Percentiles rank a stretch among this genome's conserved stretches.
Evolutionary conservation across 176 grass and related monocot species (phyloP).

Genomic region (Paspalum vaginatum): DNA sequence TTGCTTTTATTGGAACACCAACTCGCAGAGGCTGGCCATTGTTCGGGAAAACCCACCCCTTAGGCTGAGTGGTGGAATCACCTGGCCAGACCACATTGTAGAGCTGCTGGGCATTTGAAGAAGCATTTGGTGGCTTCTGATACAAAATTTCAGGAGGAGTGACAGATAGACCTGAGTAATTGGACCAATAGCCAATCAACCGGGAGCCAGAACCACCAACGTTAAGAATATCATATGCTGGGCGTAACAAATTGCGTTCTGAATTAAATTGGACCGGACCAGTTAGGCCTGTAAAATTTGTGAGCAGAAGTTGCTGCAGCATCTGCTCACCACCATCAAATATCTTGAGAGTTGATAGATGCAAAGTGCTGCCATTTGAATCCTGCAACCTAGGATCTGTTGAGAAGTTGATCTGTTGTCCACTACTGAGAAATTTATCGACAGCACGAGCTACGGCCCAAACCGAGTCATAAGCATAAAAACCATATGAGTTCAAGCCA

Average conservation of each 20-base stretch:
- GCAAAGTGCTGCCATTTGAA: slow-evolving; percentile 60
- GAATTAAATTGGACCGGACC: slow-evolving; percentile 65
- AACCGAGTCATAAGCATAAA: slow-evolving; percentile 90
- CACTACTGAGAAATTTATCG: slow-evolving; percentile 56
- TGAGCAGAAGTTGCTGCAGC: slow-evolving; percentile 67
- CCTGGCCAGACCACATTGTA: slow-evolving; percentile 72
- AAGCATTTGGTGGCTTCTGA: slow-evolving; percentile 56
- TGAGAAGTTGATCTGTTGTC: slow-evolving; percentile 61
- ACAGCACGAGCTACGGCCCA: slow-evolving; percentile 75
- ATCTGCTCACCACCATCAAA: slow-evolving; percentile 73
- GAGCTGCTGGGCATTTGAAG: slow-evolving; percentile 45
- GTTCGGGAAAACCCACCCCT: slow-evolving; percentile 86
- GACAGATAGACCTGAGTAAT: slow-evolving; percentile 77
- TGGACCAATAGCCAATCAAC: slow-evolving; percentile 84
- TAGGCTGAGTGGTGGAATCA: slow-evolving; percentile 45
- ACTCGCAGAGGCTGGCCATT: slow-evolving; percentile 77
- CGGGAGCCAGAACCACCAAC: slow-evolving; percentile 48
- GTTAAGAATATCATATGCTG: slow-evolving; percentile 83
- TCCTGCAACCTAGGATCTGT: slow-evolving; percentile 62
- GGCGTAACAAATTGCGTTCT: slow-evolving; percentile 60
- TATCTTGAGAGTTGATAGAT: slow-evolving; percentile 57
- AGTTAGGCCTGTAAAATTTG: slow-evolving; percentile 79
- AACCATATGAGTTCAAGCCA: slow-evolving; percentile 70
- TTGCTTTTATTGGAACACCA: slow-evolving; percentile 73
- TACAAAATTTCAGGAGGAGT: slow-evolving; percentile 71